A percentile compares a stretch with the other conserved stretches of the same genome.
Evolutionary conservation across 2,329 filamentous ascomycete genomes (phyloP).

Genomic region (Pseudogymnoascus sp.): DNA sequence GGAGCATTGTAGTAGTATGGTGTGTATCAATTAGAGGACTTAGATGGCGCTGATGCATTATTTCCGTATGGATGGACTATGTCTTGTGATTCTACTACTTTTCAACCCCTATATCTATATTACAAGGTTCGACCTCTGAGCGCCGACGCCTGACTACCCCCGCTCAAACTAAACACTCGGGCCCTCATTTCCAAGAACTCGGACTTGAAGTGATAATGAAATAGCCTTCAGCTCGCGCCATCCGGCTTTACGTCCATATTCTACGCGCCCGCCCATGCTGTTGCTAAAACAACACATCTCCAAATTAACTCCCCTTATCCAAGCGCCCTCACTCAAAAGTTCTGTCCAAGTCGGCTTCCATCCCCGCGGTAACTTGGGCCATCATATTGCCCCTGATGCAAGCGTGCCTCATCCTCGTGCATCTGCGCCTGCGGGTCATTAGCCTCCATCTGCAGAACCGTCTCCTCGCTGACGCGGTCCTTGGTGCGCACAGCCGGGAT

Average conservation of each 20-base stretch:
- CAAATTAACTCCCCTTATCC: neutral
- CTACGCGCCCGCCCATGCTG: neutral
- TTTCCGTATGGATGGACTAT: neutral
- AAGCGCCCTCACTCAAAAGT: neutral
- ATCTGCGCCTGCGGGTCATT: constrained; percentile 15
- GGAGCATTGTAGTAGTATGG: constrained; percentile 4
- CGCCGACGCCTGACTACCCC: neutral
- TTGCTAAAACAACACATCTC: neutral
- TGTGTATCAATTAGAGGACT: constrained; percentile 5
- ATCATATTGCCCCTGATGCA: neutral
- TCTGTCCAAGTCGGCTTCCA: constrained; percentile 3
- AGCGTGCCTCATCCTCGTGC: neutral
- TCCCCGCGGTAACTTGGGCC: neutral
- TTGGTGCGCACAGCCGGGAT: constrained; percentile 50
- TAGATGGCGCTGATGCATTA: neutral
- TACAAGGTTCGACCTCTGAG: neutral
- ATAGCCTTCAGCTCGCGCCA: neutral
- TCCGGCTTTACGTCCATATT: neutral
- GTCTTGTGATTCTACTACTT: neutral
- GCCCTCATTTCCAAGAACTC: neutral
- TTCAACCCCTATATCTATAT: neutral
- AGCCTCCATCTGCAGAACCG: constrained; percentile 23
- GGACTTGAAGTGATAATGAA: neutral
- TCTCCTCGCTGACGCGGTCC: constrained; percentile 15
- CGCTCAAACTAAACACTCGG: neutral